Percentiles rank a stretch among this genome's conserved stretches.
Evolutionary conservation across 164 flowering plant species (phyloP).

Genomic region (Hamamelis virginiana): DNA sequence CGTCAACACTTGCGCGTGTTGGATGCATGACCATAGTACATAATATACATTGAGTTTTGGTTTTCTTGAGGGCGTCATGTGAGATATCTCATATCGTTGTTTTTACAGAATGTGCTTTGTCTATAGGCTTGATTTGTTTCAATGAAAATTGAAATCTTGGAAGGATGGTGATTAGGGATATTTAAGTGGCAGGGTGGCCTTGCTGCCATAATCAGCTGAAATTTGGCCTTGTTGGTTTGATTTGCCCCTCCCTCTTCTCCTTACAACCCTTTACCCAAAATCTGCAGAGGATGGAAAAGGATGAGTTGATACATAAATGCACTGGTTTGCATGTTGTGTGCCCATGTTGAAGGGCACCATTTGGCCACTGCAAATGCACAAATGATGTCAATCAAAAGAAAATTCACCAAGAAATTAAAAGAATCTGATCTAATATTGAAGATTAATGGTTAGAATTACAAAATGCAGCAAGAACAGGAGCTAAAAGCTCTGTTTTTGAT

Average conservation of each 20-base stretch:
- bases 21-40: neutral
- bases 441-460: too few species aligned
- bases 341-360: neutral
- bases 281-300: neutral
- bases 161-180: neutral
- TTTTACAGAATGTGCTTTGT: neutral
- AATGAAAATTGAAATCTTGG: too few species aligned
- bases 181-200: neutral
- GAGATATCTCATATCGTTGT: neutral
- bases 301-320: neutral
- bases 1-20: neutral
- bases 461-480: too few species aligned
- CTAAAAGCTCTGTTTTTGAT: too few species aligned
- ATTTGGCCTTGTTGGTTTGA: neutral
- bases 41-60: neutral
- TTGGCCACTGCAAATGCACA: neutral
- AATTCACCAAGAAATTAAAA: too few species aligned
- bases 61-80: neutral
- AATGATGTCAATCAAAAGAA: too few species aligned
- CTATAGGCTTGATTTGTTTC: too few species aligned
- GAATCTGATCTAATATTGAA: too few species aligned
- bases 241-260: neutral
- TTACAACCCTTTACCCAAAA: neutral
- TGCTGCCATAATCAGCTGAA: conserved; percentile 1
- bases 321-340: neutral